Conservation (phyloP, 108 stramenopile species). For the Nitzschia inconspicua region DNA sequence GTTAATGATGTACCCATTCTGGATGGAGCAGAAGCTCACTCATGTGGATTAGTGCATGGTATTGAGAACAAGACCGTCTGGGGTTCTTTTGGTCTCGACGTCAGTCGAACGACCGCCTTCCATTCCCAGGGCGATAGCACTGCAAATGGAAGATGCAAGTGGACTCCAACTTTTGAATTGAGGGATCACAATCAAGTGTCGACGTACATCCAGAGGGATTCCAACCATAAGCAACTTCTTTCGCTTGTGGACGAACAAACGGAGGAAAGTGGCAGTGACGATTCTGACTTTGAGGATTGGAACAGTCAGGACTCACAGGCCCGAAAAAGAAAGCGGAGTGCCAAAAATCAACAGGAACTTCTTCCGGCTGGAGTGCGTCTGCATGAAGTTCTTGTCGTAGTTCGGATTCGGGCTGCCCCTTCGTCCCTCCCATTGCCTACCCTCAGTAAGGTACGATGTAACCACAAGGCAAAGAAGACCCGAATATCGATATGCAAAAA, state of each 20-base stretch:
- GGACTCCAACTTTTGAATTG: slow-evolving; percentile 45
- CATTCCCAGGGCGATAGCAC: neutral
- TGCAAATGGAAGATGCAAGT: slow-evolving; percentile 1
- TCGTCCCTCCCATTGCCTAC: slow-evolving; percentile 76
- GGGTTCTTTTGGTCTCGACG: slow-evolving; percentile 71
- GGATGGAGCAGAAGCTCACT: slow-evolving; percentile 70
- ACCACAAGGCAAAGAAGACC: neutral
- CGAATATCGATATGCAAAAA: neutral
- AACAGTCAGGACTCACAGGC: slow-evolving; percentile 23
- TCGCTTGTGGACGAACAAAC: neutral
- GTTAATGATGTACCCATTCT: slow-evolving; percentile 82
- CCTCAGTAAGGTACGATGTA: slow-evolving; percentile 55
- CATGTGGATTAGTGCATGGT: slow-evolving; percentile 73
- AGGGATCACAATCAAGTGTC: slow-evolving; percentile 74
- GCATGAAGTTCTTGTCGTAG: slow-evolving; percentile 59
- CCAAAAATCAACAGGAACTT: slow-evolving; percentile 8
- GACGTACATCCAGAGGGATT: slow-evolving; percentile 53
- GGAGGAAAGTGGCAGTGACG: slow-evolving; percentile 6
- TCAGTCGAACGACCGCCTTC: slow-evolving; percentile 18
- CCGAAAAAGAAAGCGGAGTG: slow-evolving; percentile 24
- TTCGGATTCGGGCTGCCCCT: slow-evolving; percentile 71
- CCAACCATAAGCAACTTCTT: slow-evolving; percentile 39
- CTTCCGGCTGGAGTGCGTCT: slow-evolving; percentile 69
- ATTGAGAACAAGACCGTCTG: slow-evolving; percentile 55
- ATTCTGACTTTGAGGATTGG: slow-evolving; percentile 7